Evolutionary conservation across 768 basidiomycete genomes (phyloP).

Genomic region (Tulasnella sp.): DNA sequence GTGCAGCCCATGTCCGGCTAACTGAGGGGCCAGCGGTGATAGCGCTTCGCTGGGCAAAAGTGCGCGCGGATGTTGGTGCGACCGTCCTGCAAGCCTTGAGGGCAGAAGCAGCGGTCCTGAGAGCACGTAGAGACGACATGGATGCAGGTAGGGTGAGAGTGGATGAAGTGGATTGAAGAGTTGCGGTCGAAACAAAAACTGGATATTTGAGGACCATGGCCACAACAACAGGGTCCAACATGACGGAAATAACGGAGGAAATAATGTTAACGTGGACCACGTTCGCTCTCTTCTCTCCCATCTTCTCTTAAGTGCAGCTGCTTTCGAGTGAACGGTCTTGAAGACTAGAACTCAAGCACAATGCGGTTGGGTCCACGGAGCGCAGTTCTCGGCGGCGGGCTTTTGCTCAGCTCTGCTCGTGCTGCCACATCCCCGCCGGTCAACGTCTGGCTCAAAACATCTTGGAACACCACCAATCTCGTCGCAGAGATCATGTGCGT

Average conservation of each 20-base stretch:
- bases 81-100: slow-evolving; percentile 13
- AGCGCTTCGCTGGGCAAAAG: slow-evolving; percentile 18
- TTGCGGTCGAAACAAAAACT: slow-evolving; percentile 24
- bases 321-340: not conserved
- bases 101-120: slow-evolving; percentile 30
- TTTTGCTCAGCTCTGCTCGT: slow-evolving; percentile 17
- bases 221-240: slow-evolving; percentile 12
- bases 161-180: slow-evolving; percentile 3
- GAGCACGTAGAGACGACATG: slow-evolving; percentile 32
- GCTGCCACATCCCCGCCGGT: slow-evolving; percentile 53
- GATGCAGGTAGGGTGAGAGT: not conserved
- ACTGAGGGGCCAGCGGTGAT: slow-evolving; percentile 13
- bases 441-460: slow-evolving; percentile 61
- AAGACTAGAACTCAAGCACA: slow-evolving; percentile 14
- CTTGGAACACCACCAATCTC: slow-evolving; percentile 67
- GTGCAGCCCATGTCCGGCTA: not conserved
- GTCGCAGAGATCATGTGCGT: slow-evolving; percentile 69
- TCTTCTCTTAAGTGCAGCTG: not conserved
- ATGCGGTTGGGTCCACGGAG: slow-evolving; percentile 20
- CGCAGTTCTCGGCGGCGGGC: not conserved
- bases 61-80: slow-evolving; percentile 21
- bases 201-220: slow-evolving; percentile 3
- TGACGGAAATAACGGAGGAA: slow-evolving; percentile 4
- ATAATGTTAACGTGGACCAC: slow-evolving; percentile 18
- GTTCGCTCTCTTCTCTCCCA: slow-evolving; percentile 3